Evolutionary conservation across 2,329 filamentous ascomycete genomes (phyloP).

Genomic region (Lecanicillium sp.): DNA sequence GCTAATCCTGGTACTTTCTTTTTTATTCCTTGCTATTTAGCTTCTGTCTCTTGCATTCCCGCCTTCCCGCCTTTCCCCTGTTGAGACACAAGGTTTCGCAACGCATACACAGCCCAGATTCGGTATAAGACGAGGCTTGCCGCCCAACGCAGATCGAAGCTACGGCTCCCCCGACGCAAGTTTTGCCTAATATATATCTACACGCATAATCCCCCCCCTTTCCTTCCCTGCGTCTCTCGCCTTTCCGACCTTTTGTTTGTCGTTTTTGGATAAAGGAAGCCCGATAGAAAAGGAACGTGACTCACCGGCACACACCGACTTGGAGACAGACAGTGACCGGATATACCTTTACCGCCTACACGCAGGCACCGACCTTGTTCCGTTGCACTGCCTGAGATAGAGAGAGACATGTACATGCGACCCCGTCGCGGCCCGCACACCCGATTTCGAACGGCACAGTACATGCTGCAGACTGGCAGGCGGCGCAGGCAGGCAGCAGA

Average conservation of each 20-base stretch:
- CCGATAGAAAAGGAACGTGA: too few relatives aligned
- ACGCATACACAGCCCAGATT: not conserved
- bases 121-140: conserved; percentile 7
- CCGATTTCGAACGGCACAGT: too few relatives aligned
- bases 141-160: conserved; percentile 2
- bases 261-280: too few relatives aligned
- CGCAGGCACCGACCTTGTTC: conserved; percentile 1
- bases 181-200: not conserved
- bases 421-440: too few relatives aligned
- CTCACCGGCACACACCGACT: conserved; percentile 8
- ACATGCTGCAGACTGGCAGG: too few relatives aligned
- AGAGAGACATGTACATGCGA: conserved; percentile 6
- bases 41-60: not conserved
- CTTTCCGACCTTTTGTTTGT: not conserved
- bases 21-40: too few relatives aligned
- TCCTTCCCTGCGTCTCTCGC: too few relatives aligned
- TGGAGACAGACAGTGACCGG: not conserved
- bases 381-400: not conserved
- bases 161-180: not conserved
- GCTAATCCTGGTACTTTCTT: too few relatives aligned
- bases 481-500: too few relatives aligned
- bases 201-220: too few relatives aligned
- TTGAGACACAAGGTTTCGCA: not conserved
- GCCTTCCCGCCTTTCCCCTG: not conserved
- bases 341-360: too few relatives aligned